A percentile compares a stretch with the other conserved stretches of the same genome.
These are phyloP conservation scores for Picochlorum sp. DNA, from an alignment of 139 green algal species.

Conservation along the genomic window DNA sequence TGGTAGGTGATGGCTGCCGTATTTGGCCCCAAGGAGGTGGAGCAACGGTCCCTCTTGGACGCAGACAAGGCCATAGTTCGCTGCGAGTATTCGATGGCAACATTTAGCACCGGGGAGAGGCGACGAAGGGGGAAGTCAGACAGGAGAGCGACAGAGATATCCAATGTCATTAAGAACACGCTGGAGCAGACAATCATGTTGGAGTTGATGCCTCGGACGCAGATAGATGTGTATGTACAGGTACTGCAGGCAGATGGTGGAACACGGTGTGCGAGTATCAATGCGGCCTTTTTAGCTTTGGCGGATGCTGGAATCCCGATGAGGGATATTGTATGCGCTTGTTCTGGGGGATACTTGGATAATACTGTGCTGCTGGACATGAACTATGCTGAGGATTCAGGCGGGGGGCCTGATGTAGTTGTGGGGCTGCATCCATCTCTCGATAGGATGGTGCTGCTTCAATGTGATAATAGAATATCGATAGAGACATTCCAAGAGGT, in stretches of 20 bases:
- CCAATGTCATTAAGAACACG: slow-evolving; percentile 59
- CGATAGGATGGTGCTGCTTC: slow-evolving; percentile 51
- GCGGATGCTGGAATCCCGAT: slow-evolving; percentile 72
- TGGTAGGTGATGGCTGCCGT: slow-evolving; percentile 83
- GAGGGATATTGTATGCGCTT: slow-evolving; percentile 60
- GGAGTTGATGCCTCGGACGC: slow-evolving; percentile 70
- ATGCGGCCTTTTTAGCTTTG: slow-evolving; percentile 86
- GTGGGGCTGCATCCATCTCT: slow-evolving; percentile 60
- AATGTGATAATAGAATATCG: slow-evolving; percentile 50
- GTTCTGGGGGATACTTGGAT: slow-evolving; percentile 70
- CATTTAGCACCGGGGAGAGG: slow-evolving; percentile 84
- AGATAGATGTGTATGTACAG: slow-evolving; percentile 88
- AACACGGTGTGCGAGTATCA: slow-evolving; percentile 75
- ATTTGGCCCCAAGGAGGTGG: slow-evolving; percentile 77
- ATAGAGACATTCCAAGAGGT: slow-evolving; percentile 64
- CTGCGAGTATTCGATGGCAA: slow-evolving; percentile 84
- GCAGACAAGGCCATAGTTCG: slow-evolving; percentile 59
- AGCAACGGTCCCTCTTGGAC: slow-evolving; percentile 31
- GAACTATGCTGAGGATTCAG: slow-evolving; percentile 81
- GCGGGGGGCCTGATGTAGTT: slow-evolving; percentile 63
- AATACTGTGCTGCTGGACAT: slow-evolving; percentile 74
- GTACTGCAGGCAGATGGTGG: slow-evolving; percentile 87
- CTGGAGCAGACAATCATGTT: slow-evolving; percentile 77
- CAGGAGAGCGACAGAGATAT: slow-evolving; percentile 69
- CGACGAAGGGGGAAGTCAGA: slow-evolving; percentile 61